phyloP scores from a whole-genome alignment of 495 filamentous ascomycete species.

The Neurospora sp. region DNA sequence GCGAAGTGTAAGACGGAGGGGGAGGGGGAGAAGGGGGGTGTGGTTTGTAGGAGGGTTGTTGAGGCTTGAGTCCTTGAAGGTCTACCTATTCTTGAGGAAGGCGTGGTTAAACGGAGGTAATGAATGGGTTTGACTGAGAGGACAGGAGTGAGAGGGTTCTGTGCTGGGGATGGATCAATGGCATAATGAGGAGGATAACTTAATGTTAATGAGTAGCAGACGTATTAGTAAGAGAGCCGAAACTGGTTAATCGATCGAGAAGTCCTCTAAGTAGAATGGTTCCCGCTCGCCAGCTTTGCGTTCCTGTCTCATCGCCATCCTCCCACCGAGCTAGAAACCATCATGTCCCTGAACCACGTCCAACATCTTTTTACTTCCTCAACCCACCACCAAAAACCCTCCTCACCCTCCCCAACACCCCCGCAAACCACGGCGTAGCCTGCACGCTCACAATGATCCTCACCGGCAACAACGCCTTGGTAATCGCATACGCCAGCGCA shows the following conservation, averaged over 20 bases:
- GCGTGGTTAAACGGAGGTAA: neutral
- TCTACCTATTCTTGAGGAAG: neutral
- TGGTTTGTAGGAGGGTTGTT: neutral
- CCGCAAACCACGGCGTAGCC: slow-evolving; percentile 92
- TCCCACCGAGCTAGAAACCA: neutral
- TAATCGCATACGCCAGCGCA: slow-evolving; percentile 80
- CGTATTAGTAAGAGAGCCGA: neutral
- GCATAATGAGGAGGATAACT: neutral
- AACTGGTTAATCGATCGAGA: neutral
- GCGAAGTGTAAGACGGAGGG: slow-evolving; percentile 11
- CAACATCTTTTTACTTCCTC: neutral
- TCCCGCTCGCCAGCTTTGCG: neutral
- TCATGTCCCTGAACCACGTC: neutral
- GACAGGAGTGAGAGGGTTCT: slow-evolving; percentile 6
- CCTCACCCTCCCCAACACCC: slow-evolving; percentile 29
- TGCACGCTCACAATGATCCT: slow-evolving; percentile 69
- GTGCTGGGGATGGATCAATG: neutral
- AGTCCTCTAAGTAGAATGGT: neutral
- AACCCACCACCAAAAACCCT: neutral
- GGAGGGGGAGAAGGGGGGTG: neutral
- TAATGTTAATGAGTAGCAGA: neutral
- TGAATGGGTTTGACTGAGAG: neutral
- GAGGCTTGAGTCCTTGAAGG: neutral
- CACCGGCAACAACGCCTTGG: slow-evolving; percentile 71
- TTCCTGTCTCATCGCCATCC: neutral